Conservation (phyloP, 2,329 filamentous ascomycete species). For the Leptographium radiaticola region DNA sequence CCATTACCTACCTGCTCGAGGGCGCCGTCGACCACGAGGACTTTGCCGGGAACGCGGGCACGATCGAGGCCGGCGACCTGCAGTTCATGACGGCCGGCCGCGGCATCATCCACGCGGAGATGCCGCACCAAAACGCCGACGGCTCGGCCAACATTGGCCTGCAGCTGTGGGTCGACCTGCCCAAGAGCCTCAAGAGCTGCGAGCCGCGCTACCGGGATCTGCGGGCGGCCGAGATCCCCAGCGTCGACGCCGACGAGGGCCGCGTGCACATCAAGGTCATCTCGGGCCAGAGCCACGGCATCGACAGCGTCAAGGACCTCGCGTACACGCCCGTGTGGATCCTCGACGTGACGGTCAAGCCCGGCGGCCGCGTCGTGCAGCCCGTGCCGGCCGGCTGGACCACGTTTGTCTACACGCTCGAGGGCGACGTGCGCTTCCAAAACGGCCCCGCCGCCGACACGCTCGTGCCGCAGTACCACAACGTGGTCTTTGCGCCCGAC, state of each 20-base stretch:
- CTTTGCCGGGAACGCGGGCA: conserved; percentile 75
- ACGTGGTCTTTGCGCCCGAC: conserved; percentile 71
- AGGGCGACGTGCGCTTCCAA: conserved; percentile 55
- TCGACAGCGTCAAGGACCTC: conserved; percentile 78
- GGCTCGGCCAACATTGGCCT: conserved; percentile 71
- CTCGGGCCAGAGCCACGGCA: conserved; percentile 67
- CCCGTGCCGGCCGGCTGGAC: conserved; percentile 72
- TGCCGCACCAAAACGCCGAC: conserved; percentile 70
- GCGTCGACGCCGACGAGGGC: conserved; percentile 55
- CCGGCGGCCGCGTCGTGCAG: conserved; percentile 68
- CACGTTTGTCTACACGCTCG: conserved; percentile 76
- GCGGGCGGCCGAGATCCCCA: conserved; percentile 63
- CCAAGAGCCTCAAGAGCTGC: conserved; percentile 66
- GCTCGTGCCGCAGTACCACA: conserved; percentile 61
- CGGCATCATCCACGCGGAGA: conserved; percentile 91
- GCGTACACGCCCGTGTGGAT: conserved; percentile 96
- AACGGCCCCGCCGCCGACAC: conserved; percentile 23
- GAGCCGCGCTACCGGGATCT: conserved; percentile 90
- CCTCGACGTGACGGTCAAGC: conserved; percentile 67
- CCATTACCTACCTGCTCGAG: conserved; percentile 77
- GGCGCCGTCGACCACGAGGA: conserved; percentile 87
- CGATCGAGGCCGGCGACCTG: conserved; percentile 73
- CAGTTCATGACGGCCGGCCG: conserved; percentile 96
- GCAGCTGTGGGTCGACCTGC: conserved; percentile 93
- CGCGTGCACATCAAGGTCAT: conserved; percentile 81